Base-by-base conservation (phyloP, 345 rosid species). In the Eucalyptus curtisii region DNA sequence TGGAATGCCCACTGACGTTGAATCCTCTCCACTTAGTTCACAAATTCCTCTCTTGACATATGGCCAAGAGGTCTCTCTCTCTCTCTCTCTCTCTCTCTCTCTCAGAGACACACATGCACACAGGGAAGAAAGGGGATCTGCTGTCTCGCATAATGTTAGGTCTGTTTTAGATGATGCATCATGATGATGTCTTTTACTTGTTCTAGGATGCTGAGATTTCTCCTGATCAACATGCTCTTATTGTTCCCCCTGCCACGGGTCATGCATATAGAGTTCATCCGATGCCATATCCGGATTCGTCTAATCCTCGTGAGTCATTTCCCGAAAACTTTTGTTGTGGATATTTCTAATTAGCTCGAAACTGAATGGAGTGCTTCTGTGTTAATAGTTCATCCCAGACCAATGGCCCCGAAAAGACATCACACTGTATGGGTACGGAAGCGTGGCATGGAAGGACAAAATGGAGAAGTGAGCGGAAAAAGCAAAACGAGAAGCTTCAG, bases 401-500 rank as follows among this genome's bases (percentile, higher is more conserved):
- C 98, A 14, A 97, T 97, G 99, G 98, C 95, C 90, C 99, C 68
- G 93, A 96, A 96, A 96, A 92, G 97, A 96, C 90, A 94, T 95
- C 71, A 96, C 98, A 9, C 95, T 94, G 10, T 97, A 96, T 92
- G 99, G 99, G 44, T 96, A 96, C 87, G 99, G 99, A 59, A 97
- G 99, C 88, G 99, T 97, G 53, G 99, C 99, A n/a, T 97, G 99
- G 99, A 97, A 97, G 88, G 97, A 95, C 59, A 94, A 98, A 87
- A 95, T 97, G 97, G 99, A 96, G 90, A 96, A 95, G 15, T 96
- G 99, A n/a, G 99, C 96, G 94, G 95, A 95, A 90, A 92, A 93
- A 96, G 87, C 97, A 97, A 91, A 94, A 91, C 14, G 97, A 95
- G 53, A 97, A 94, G 88, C 96, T 95, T 92, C 99, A 95, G 91